Evolutionary conservation across 768 basidiomycete genomes (phyloP), one percentile per base, ranked within the genome.

Genomic region (Boletus pseudo-olivaceus): DNA sequence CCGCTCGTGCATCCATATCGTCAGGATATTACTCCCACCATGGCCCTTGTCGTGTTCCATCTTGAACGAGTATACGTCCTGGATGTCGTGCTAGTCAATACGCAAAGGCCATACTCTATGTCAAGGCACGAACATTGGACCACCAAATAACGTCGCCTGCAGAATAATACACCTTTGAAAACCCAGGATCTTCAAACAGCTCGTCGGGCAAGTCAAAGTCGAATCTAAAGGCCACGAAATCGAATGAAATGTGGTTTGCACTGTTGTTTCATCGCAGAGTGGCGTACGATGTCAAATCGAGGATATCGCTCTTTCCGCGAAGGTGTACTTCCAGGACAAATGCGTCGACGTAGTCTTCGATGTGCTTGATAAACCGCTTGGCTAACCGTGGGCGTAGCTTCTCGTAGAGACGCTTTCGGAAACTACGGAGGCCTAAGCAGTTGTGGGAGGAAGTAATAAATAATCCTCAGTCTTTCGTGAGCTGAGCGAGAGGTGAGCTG

Each of bases 31-130:
- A 64, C 86, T 87, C 53, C 82, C 82, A 27, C 71, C 74, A 48
- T 82, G 79, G 19, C 85, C 87, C 60, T 80, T 80, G 47, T 80
- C 77, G 60, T 85, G 83, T 61, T 90, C 86, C 79, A 85, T 82
- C 67, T 85, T 82, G 68, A 87, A 88, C 8, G 84, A 87, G 62
- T 85, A 87, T 15, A 87, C 68, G 56, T 88, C 85, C 85, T 86
- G 61, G 42, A 46, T 55, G 49, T 33, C 39, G 12, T 42, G 23
- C 34, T 40, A 33, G 43, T 61, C 56, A 53, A 29, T 41, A 46
- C 35, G 15, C 9, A 14, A 35, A 7, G 17, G 19, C 19, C 23
- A 35, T 47, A n/a, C 4, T 26, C 32, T n/a, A 34, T 23, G 20
- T 20, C 48, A 40, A 44, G 30, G 30, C 20, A 70, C 80, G 68